Base-by-base conservation (phyloP, 192 early-diverging fungal genomes). In the Podila epicladia region DNA sequence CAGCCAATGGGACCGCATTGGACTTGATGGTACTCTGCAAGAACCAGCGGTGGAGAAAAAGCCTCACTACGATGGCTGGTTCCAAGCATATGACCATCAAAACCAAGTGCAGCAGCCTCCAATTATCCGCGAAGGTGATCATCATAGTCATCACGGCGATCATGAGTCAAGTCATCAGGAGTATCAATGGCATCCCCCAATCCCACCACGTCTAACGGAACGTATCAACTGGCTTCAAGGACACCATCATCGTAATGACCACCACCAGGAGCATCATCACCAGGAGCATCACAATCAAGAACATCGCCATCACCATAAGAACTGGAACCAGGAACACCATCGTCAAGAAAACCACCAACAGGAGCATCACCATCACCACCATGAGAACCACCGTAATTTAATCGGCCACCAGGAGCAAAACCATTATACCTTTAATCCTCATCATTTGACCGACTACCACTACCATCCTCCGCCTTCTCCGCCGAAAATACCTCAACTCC, bases 1-100 rank as follows among this genome's bases (percentile, higher is more conserved):
- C 24, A 74, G 89, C 31, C 85, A 87, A 28, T 90, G 87, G 87
- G 89, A 90, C 64, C 84, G 83, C 60, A 73, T 90, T 17, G 89
- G 87, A 22, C 72, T 87, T 60, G 87, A 90, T 50, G 84, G 87
- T 0, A 85, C 82, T 71, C 68, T 80, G 35, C 85, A 88, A 31
- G 82, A 84, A n/a, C 82, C 74, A n/a, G 84, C 85, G n/a, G 75
- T 73, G 33, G 75, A 85, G 38, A 86, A 82, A 20, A 74, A 75
- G 51, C 38, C 65, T 3, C 88, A 88, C 58, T 87, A 90, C 53
- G 82, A 88, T 9, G 82, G 87, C 1, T 90, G 86, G 68, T 82
- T 84, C 53, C 83, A 76, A 31, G 76, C 83, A 4, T 86, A 85
- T 50, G 63, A 83, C 15, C 75, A 83, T 41, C 82, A 86, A 26